phyloP scores from a whole-genome alignment of 2,329 filamentous ascomycete genomes.

The Albophoma yamanashiensis region DNA sequence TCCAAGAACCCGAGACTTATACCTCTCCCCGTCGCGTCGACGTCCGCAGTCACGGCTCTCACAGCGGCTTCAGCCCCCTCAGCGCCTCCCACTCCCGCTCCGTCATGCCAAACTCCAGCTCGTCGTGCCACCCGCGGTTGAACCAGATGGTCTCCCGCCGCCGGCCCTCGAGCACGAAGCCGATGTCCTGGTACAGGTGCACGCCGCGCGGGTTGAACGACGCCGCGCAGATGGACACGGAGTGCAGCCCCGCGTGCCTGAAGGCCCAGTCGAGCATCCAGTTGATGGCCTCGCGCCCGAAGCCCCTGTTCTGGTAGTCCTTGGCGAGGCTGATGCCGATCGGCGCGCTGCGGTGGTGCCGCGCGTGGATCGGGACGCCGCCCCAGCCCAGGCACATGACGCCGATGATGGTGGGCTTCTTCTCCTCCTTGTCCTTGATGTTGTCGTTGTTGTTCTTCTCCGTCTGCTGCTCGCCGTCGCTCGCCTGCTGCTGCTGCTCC shows the following conservation, averaged over 20 bases:
- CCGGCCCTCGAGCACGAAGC: conserved; percentile 31
- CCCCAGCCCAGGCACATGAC: conserved; percentile 9
- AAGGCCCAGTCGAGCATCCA: conserved; percentile 39
- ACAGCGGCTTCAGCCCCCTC: conserved; percentile 1
- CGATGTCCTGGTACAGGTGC: conserved; percentile 30
- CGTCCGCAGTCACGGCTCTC: background rate
- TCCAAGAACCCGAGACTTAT: background rate
- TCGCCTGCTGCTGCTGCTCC: too few relatives aligned
- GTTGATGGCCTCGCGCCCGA: conserved; percentile 32
- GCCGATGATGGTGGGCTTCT: conserved; percentile 8
- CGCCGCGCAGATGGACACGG: conserved; percentile 27
- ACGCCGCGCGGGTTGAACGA: conserved; percentile 30
- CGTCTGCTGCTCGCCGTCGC: too few relatives aligned
- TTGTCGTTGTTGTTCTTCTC: background rate
- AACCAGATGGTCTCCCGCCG: conserved; percentile 17
- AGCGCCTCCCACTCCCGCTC: conserved; percentile 22
- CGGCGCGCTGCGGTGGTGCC: conserved; percentile 9
- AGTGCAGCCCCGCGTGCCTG: conserved; percentile 28
- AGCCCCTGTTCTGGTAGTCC: conserved; percentile 26
- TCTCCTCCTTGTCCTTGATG: background rate
- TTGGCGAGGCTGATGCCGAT: conserved; percentile 25
- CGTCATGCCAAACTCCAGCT: conserved; percentile 24
- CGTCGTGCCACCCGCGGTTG: conserved; percentile 28
- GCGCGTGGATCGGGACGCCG: conserved; percentile 2
- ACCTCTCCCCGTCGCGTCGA: background rate